Evolutionary conservation across 1,284 basidiomycete genomes (phyloP).

Genomic region (Cystobasidiaceae sp.): DNA sequence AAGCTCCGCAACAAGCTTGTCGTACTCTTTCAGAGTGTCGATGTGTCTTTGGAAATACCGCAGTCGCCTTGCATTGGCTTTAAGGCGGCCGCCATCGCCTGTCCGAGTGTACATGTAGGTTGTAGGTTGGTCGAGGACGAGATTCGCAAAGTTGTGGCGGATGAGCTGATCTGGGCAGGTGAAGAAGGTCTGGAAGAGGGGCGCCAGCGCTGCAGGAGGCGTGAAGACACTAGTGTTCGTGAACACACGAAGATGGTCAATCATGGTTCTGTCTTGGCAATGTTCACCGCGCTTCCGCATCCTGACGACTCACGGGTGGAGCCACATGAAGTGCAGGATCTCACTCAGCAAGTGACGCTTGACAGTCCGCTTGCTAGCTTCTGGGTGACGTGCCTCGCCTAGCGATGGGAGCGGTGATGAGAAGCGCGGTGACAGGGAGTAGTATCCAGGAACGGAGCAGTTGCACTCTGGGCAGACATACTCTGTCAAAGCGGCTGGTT

Average conservation of each 20-base stretch:
- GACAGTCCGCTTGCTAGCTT: background rate
- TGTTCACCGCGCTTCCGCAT: too few species aligned
- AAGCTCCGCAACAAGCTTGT: background rate
- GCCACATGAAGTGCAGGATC: background rate
- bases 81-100: background rate
- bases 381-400: background rate
- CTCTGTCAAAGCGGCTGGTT: background rate
- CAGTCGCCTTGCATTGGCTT: background rate
- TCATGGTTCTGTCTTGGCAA: too few species aligned
- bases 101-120: slow-evolving; percentile 21
- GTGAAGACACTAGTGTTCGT: too few species aligned
- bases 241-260: too few species aligned
- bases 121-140: slow-evolving; percentile 3
- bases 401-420: background rate
- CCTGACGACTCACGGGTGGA: too few species aligned
- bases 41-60: background rate
- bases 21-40: background rate
- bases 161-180: slow-evolving; percentile 15
- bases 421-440: background rate
- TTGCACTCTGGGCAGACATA: background rate
- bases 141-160: background rate
- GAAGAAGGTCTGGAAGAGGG: background rate
- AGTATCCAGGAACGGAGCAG: background rate
- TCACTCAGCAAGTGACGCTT: background rate
- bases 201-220: background rate